Base-by-base conservation (phyloP, 2,329 filamentous ascomycete genomes). In the Nemania serpens region DNA sequence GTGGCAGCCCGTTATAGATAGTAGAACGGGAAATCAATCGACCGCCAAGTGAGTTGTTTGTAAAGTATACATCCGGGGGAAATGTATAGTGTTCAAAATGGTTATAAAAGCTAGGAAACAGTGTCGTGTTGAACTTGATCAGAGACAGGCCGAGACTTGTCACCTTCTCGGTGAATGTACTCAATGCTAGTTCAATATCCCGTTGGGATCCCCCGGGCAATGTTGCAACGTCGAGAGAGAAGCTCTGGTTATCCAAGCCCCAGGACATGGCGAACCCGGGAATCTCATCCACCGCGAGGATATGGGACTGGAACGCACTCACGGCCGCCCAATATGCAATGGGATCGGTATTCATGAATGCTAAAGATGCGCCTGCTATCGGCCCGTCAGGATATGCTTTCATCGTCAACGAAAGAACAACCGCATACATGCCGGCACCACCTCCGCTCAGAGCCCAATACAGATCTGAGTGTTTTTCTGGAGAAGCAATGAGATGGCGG, bases 291-390 rank as follows among this genome's bases (percentile, higher is more conserved):
- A 37, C 13, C 12, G n/a, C 41, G 15, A 55, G 41, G 5, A 55
- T 18, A n/a, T 43, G 15, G 9, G 25, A 41, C 18, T 49, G 53
- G 7, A 22, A 57, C 50, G 81, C 1, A 78, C 81, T 20, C 4
- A 55, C 45, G 1, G 78, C 76, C 3, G 51, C 41, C 42, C 61
- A 65, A 17, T 55, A 45, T 11, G 18, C 7, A 17, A 13, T 20
- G 9, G 11, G 22, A 22, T 47, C 13, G 6, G 52, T 37, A 20
- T 55, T 55, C 17, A 4, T 25, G 13, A 61, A 56, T 1, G 47
- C 13, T 7, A 61, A 17, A 15, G 10, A 74, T 79, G 48, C 74
- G 75, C 9, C 75, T 71, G 34, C 79, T 78, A 2, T 76, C 79
- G 6, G 81, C 20, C 57, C 50, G 43, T 59, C 57, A 3, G 25